These are phyloP conservation scores for Begonia loranthoides DNA, from an alignment of 306 rosid genomes.

Conservation along the genomic window DNA sequence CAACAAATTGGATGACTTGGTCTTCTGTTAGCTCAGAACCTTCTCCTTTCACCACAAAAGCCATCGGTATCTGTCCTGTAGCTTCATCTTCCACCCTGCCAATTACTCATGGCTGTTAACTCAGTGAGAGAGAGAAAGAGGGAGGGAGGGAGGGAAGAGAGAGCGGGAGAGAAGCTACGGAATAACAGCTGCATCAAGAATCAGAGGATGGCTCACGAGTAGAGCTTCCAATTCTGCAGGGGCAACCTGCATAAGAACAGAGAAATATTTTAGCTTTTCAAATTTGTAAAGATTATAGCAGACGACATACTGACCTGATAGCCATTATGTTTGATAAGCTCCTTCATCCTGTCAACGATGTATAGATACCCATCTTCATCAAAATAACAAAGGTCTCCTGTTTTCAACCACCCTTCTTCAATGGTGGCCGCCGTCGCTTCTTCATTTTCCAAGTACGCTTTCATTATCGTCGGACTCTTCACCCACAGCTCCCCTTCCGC, in stretches of 20 bases:
- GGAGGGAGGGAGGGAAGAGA: conserved; percentile 9
- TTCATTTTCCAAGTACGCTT: conserved; percentile 52
- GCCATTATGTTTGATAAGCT: conserved; percentile 84
- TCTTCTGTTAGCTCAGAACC: conserved; percentile 41
- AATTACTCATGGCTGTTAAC: neutral
- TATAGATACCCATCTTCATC: conserved; percentile 55
- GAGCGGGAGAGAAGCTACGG: conserved; percentile 37
- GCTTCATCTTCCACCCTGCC: conserved; percentile 70
- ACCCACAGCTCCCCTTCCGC: conserved; percentile 79
- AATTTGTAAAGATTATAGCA: no score
- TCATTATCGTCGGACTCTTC: conserved; percentile 63
- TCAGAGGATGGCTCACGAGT: conserved; percentile 57
- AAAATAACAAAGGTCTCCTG: conserved; percentile 76
- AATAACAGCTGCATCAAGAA: conserved; percentile 80
- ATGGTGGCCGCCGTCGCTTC: conserved; percentile 57
- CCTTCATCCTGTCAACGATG: conserved; percentile 68
- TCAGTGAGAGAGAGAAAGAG: conserved; percentile 7
- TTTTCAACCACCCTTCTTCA: conserved; percentile 61
- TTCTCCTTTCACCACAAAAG: conserved; percentile 55
- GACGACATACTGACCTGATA: conserved; percentile 66
- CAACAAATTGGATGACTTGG: conserved; percentile 70
- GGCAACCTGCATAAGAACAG: conserved; percentile 70
- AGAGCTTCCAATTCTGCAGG: conserved; percentile 88
- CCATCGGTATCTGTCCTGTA: conserved; percentile 88
- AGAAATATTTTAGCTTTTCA: no score